phyloP scores from a whole-genome alignment of 352 stramenopile species.

The Pythium sukuiense region DNA sequence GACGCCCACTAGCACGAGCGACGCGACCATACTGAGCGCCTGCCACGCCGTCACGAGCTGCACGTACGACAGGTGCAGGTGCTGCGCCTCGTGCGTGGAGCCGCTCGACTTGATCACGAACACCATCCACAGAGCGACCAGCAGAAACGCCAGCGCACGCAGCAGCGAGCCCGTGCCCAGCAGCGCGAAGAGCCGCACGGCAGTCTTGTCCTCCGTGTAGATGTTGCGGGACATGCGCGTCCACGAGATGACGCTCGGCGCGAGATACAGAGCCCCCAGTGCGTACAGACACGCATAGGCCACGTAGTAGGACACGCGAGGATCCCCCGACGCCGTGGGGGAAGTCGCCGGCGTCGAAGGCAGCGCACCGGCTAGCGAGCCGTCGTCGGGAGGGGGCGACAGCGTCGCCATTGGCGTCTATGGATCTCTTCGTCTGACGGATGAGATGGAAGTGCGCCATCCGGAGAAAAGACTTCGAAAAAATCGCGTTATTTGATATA shows the following conservation, averaged over 20 bases:
- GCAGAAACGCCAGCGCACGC: conserved; percentile 45
- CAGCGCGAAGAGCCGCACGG: conserved; percentile 55
- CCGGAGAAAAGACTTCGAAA: neutral
- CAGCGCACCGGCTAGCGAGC: neutral
- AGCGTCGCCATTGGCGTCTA: conserved; percentile 1
- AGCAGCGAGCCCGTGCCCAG: conserved; percentile 46
- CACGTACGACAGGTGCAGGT: conserved; percentile 60
- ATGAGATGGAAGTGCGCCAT: neutral
- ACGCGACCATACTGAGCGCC: conserved; percentile 41
- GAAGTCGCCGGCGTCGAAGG: neutral
- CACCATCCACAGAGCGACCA: conserved; percentile 58
- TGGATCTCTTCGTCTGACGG: neutral
- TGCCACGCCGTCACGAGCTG: conserved; percentile 62
- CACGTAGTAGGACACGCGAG: conserved; percentile 35
- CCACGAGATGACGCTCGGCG: conserved; percentile 38
- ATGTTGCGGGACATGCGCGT: conserved; percentile 41
- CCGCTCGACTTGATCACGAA: conserved; percentile 37
- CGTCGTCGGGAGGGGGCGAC: neutral
- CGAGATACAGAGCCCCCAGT: conserved; percentile 48
- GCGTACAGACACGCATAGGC: conserved; percentile 54
- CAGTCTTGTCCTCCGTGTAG: conserved; percentile 43
- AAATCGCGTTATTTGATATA: neutral
- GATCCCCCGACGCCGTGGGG: neutral
- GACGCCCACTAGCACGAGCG: conserved; percentile 45
- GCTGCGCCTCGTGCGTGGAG: conserved; percentile 37